Conservation (phyloP, 2,329 filamentous ascomycete species). For the Botrytis byssoidea region DNA sequence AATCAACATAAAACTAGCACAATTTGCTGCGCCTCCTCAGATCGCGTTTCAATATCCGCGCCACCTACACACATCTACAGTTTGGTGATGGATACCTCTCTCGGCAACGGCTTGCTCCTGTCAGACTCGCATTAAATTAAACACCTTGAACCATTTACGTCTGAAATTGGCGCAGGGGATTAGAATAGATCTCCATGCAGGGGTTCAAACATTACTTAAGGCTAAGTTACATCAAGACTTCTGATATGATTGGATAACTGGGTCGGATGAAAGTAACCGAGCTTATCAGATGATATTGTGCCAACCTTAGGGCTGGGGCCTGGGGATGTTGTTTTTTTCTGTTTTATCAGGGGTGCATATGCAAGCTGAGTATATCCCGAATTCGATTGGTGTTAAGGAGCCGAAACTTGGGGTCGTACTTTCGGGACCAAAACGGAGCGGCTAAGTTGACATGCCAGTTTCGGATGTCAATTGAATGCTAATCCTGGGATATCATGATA, state of each 20-base stretch:
- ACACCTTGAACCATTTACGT: neutral
- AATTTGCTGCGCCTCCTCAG: constrained; percentile 14
- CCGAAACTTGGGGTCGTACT: constrained; percentile 13
- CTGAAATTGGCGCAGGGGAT: constrained; percentile 10
- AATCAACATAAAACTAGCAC: neutral
- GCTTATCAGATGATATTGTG: constrained; percentile 1
- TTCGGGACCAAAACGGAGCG: neutral
- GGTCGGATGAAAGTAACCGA: constrained; percentile 9
- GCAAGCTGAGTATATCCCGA: neutral
- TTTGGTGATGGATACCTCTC: neutral
- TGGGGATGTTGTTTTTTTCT: neutral
- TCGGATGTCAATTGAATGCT: neutral
- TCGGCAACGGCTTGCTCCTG: neutral
- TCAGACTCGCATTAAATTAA: neutral
- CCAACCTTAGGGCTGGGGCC: constrained; percentile 5
- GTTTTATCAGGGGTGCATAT: neutral
- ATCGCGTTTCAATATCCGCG: constrained; percentile 10
- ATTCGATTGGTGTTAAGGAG: neutral
- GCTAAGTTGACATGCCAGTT: neutral
- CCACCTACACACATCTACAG: neutral
- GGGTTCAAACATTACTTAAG: neutral
- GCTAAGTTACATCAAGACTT: neutral
- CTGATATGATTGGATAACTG: neutral
- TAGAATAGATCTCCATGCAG: constrained; percentile 11
- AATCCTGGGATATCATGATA: neutral